Evolutionary conservation across 176 grass and related monocot species (phyloP).

Genomic region (Triticum turgidum): DNA sequence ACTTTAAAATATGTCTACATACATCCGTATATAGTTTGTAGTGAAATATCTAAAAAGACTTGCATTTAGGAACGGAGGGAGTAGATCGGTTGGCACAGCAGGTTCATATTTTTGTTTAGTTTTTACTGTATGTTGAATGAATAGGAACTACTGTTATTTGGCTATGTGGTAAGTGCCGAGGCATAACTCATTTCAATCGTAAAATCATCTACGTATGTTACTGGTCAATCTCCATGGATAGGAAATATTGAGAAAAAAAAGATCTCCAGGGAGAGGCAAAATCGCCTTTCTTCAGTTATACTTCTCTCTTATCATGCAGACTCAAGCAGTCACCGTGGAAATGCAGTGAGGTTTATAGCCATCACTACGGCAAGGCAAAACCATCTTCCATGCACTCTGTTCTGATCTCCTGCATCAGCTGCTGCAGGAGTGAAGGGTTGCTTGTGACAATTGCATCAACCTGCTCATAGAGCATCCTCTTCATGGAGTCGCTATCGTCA

Average conservation of each 20-base stretch:
- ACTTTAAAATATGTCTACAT: too few species aligned
- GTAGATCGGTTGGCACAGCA: too few species aligned
- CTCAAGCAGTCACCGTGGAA: conserved; percentile 8
- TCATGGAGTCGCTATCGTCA: conserved; percentile 72
- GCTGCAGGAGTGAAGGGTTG: conserved; percentile 67
- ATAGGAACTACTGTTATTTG: too few species aligned
- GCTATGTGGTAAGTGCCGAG: too few species aligned
- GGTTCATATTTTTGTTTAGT: too few species aligned
- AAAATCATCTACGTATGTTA: neutral
- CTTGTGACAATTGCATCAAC: conserved; percentile 89
- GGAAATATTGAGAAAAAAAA: too few species aligned
- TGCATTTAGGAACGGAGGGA: too few species aligned
- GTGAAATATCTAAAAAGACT: too few species aligned
- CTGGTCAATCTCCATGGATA: conserved; percentile 20
- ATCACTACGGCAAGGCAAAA: conserved; percentile 53
- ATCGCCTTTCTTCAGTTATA: conserved; percentile 25
- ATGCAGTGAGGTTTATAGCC: neutral
- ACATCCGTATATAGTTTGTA: too few species aligned
- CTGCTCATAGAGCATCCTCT: conserved; percentile 64
- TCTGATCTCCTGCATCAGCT: conserved; percentile 68
- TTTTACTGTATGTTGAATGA: too few species aligned
- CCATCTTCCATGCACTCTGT: conserved; percentile 74
- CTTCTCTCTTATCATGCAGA: neutral
- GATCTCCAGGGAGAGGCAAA: conserved; percentile 23
- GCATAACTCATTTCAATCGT: too few species aligned